Evolutionary conservation across 225 moss, liverwort and hornwort genomes (phyloP).

Genomic region (Straminergon stramineum): DNA sequence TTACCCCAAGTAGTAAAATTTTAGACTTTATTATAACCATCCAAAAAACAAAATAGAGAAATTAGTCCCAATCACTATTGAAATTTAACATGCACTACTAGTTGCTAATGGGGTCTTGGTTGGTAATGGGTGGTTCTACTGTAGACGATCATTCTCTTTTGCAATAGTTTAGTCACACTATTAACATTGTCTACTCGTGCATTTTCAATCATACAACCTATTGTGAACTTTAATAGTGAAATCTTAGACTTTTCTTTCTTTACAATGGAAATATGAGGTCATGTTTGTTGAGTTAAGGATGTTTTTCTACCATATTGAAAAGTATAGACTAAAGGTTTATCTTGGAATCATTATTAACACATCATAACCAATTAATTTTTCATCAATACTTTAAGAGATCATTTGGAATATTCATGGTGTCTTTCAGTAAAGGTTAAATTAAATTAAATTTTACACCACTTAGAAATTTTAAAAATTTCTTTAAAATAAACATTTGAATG

Average conservation of each 20-base stretch:
- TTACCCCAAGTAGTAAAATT: no score
- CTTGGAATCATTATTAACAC: not conserved
- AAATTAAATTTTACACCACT: not conserved
- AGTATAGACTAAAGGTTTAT: not conserved
- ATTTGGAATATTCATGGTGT: not conserved
- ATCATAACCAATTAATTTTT: not conserved
- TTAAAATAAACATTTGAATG: not conserved
- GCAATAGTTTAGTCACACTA: not conserved
- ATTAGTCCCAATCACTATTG: no score
- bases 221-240: not conserved
- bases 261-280: not conserved
- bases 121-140: no score
- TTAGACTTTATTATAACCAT: no score
- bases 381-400: not conserved
- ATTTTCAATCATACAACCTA: not conserved
- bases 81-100: no score
- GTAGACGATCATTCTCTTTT: accelerated
- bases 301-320: not conserved
- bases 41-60: no score
- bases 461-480: accelerated
- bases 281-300: not conserved
- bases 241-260: not conserved
- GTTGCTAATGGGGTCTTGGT: no score
- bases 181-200: not conserved
- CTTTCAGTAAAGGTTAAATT: accelerated